Conservation (phyloP, 2,329 filamentous ascomycete genomes). For the Trichoderma lentiforme region DNA sequence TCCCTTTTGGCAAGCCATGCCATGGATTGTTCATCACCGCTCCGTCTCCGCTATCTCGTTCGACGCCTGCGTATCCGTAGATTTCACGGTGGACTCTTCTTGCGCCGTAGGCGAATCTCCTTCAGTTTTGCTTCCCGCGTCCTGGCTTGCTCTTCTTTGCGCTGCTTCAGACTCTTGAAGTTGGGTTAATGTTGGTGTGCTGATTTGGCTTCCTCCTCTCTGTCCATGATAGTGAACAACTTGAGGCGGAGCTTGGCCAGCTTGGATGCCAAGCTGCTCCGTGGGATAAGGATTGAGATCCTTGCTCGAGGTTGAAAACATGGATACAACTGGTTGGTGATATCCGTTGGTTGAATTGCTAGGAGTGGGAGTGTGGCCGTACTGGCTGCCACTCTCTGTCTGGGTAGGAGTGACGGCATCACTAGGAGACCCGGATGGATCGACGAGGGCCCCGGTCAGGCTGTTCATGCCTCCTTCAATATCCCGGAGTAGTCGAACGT, state of each 20-base stretch:
- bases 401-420: conserved; percentile 61
- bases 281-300: conserved; percentile 67
- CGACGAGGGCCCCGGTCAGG: conserved; percentile 58
- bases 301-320: conserved; percentile 68
- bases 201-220: conserved; percentile 63
- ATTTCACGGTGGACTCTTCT: conserved; percentile 29
- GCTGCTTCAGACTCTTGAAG: conserved; percentile 47
- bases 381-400: conserved; percentile 49
- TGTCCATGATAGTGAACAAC: conserved; percentile 67
- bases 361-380: conserved; percentile 47
- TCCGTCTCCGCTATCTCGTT: conserved; percentile 25
- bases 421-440: conserved; percentile 50
- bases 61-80: conserved; percentile 19
- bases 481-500: conserved; percentile 85
- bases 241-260: conserved; percentile 61
- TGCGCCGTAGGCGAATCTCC: conserved; percentile 39
- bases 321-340: conserved; percentile 64
- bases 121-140: conserved; percentile 40
- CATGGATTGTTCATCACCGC: conserved; percentile 26
- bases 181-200: conserved; percentile 57
- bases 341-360: conserved; percentile 57
- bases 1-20: neutral
- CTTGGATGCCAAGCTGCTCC: conserved; percentile 59
- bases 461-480: conserved; percentile 87
- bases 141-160: conserved; percentile 49